Evolutionary conservation across 192 early-diverging fungal species (phyloP).

Genomic region (Umbelopsis ramanniana): DNA sequence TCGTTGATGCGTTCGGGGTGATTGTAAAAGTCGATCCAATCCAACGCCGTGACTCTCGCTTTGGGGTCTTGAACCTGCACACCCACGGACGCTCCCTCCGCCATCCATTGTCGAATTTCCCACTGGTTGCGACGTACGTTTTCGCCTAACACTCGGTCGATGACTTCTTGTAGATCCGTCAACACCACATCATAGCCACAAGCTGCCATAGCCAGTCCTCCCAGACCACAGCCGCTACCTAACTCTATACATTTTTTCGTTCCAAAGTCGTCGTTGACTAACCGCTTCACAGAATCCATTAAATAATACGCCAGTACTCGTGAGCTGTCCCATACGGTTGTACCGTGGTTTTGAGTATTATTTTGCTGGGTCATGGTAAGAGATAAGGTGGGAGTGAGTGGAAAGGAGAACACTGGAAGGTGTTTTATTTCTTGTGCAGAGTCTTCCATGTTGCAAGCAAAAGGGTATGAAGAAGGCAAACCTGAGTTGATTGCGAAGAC

Average conservation of each 20-base stretch:
- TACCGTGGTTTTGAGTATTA: constrained; percentile 38
- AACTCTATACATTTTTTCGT: constrained; percentile 37
- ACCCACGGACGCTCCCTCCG: background rate
- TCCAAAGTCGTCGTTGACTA: constrained; percentile 1
- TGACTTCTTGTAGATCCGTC: constrained; percentile 36
- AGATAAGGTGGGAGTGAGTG: constrained; percentile 6
- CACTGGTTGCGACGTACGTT: constrained; percentile 23
- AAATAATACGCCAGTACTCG: constrained; percentile 30
- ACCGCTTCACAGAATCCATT: constrained; percentile 16
- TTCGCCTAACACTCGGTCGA: constrained; percentile 25
- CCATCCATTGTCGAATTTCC: constrained; percentile 29
- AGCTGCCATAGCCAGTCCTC: constrained; percentile 34
- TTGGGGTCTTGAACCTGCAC: constrained; percentile 8
- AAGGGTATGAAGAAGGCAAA: background rate
- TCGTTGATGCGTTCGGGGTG: background rate
- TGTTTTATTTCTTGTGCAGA: constrained; percentile 5
- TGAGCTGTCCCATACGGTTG: constrained; percentile 41
- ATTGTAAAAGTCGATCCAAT: constrained; percentile 33
- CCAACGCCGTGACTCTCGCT: constrained; percentile 24
- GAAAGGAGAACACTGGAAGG: constrained; percentile 15
- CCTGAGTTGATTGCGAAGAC: too few relatives aligned
- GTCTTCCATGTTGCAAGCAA: background rate
- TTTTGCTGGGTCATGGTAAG: constrained; percentile 33
- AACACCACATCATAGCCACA: constrained; percentile 31
- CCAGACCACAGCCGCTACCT: constrained; percentile 42